Percentiles rank a stretch among this genome's conserved stretches.
These are phyloP conservation scores for Alternaria incomplexa DNA, from an alignment of 2,329 filamentous ascomycete genomes.

Conservation along the genomic window DNA sequence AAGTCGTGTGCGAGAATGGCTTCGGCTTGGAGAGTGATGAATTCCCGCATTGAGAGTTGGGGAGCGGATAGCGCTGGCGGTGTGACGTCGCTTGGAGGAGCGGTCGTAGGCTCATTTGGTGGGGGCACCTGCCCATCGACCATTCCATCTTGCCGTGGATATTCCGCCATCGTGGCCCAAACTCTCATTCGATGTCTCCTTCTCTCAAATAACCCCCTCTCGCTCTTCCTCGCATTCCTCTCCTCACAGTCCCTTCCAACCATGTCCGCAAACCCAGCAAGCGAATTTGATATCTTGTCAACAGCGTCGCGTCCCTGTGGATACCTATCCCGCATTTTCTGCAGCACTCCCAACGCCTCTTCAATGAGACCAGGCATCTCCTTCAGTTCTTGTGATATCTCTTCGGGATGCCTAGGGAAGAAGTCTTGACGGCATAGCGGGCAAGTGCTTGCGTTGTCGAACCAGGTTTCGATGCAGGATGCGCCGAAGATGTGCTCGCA, in stretches of 20 bases:
- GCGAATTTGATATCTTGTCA: neutral
- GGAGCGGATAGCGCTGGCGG: no score
- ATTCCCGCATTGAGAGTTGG: neutral
- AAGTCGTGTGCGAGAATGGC: neutral
- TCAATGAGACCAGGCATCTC: neutral
- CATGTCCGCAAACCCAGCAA: neutral
- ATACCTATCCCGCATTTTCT: neutral
- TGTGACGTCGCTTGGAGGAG: neutral
- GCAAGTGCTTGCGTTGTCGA: neutral
- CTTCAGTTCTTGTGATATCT: neutral
- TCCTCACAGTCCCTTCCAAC: neutral
- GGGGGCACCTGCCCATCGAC: neutral
- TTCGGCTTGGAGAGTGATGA: neutral
- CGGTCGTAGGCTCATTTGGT: neutral
- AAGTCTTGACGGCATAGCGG: neutral
- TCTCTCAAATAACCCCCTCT: neutral
- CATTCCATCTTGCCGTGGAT: neutral
- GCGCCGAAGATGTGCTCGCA: neutral
- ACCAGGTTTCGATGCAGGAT: constrained; percentile 1
- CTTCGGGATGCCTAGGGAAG: neutral
- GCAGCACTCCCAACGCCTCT: neutral
- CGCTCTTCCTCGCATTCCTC: neutral
- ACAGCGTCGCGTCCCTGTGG: neutral
- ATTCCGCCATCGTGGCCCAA: neutral
- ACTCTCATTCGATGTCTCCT: neutral